These are phyloP conservation scores for Sporothrix protearum DNA, from an alignment of 2,329 filamentous ascomycete genomes.

Conservation along the genomic window DNA sequence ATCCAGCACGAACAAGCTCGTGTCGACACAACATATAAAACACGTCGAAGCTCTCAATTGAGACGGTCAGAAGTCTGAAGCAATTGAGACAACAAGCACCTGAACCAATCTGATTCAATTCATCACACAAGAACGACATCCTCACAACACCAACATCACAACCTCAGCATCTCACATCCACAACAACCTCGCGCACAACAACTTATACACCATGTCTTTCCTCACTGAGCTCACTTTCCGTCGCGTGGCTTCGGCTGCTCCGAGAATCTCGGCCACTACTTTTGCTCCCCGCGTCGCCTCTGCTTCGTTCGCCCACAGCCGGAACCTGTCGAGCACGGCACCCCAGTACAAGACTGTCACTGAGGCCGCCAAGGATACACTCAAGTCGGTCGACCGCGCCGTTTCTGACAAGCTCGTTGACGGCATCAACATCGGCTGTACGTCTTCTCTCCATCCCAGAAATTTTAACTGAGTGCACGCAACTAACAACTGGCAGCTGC, in stretches of 20 bases:
- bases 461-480: background rate
- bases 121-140: background rate
- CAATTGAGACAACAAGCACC: background rate
- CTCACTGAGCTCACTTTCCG: conserved; percentile 47
- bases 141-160: background rate
- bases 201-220: conserved; percentile 44
- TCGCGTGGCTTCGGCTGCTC: conserved; percentile 40
- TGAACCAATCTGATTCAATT: background rate
- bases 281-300: background rate
- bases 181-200: background rate
- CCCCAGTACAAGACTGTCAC: conserved; percentile 40
- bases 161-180: background rate
- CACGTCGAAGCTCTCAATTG: background rate
- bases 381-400: conserved; percentile 57
- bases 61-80: background rate
- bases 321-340: conserved; percentile 12
- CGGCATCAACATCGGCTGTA: conserved; percentile 58
- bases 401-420: conserved; percentile 61
- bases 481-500: conserved; percentile 33
- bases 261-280: conserved; percentile 40
- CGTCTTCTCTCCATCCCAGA: no score
- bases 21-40: conserved; percentile 7
- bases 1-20: background rate
- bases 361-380: conserved; percentile 52
- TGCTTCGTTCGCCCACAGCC: background rate